Base-by-base conservation (phyloP, 306 rosid species). In the Vigna radiata region DNA sequence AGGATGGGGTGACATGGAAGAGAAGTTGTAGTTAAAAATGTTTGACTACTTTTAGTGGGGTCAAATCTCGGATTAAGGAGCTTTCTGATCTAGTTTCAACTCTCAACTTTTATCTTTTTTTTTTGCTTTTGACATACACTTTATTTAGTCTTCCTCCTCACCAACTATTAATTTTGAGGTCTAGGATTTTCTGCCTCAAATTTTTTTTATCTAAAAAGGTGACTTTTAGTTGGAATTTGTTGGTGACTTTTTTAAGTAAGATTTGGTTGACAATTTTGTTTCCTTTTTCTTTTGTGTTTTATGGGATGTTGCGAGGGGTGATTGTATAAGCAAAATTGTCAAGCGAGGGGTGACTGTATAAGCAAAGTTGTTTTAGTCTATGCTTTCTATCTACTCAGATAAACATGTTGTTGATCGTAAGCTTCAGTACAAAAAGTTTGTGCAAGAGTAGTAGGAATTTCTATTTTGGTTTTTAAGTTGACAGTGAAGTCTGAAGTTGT, bases 181-280 rank as follows among this genome's bases (percentile, higher is more conserved):
- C 62, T 49, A 39, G 59, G 76, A 61, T 61, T 73, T 73, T 73
- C 54, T 43, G 60, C 85, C 63, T 64, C 48, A 54, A 74, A 67
- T n/a, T 81, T 72, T 79, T 79, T 89, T 62, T 33, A 70, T 64
- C 76, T 59, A 12, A 44, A 76, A 81, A 70, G 41, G 76, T 74
- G 66, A 44, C 33, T 31, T 68, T 75, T n/a, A 9, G 58, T 21
- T 67, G 47, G 73, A 52, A 31, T 37, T 79, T 60, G 84, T 82
- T 81, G 64, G 85, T 70, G 81, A 86, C 85, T 86, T 89, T 85
- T 86, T 11, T 41, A 83, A 81, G 83, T 83, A 79, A 84, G 85
- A 84, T 86, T 81, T 84, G 85, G 88, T 87, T 86, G 93, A 91
- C 93, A 79, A 83, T 83, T 81, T 82, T 82, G 15, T 43, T 59